These are phyloP conservation scores for Carex littledalei DNA, from an alignment of 176 grass and related monocot genomes.

Conservation along the genomic window DNA sequence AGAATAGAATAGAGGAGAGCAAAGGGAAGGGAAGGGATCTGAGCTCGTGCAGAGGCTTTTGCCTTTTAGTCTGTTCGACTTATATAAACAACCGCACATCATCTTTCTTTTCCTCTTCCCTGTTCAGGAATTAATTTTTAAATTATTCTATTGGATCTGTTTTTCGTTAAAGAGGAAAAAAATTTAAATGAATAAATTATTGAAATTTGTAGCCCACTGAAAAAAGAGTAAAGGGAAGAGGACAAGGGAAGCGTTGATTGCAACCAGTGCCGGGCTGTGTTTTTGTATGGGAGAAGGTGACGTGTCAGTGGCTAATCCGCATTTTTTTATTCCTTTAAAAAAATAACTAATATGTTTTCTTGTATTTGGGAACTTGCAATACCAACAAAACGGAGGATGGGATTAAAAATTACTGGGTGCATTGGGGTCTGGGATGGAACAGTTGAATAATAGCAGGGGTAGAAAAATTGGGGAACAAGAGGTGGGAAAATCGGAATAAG, in stretches of 20 bases:
- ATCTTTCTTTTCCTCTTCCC: neutral
- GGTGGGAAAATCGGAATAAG: slow-evolving; percentile 28
- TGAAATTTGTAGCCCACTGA: neutral
- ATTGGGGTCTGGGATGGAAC: slow-evolving; percentile 16
- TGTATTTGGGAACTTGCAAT: slow-evolving; percentile 3
- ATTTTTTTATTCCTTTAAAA: slow-evolving; percentile 19
- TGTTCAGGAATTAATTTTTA: neutral
- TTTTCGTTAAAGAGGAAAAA: neutral
- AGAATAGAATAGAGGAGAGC: neutral
- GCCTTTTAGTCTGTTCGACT: slow-evolving; percentile 16
- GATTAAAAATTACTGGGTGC: slow-evolving; percentile 23
- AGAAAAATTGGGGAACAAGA: slow-evolving; percentile 25
- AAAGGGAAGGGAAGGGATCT: slow-evolving; percentile 11
- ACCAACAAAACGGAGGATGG: slow-evolving; percentile 31
- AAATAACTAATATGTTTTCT: slow-evolving; percentile 26
- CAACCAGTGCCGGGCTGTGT: slow-evolving; percentile 12
- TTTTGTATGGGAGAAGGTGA: slow-evolving; percentile 17
- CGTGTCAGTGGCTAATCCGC: slow-evolving; percentile 31
- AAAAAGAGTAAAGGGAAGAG: neutral
- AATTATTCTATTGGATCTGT: slow-evolving; percentile 4
- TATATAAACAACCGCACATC: slow-evolving; percentile 13
- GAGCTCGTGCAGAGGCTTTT: slow-evolving; percentile 27
- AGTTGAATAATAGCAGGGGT: slow-evolving; percentile 24
- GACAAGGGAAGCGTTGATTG: slow-evolving; percentile 8
- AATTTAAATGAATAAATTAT: neutral